A percentile compares a stretch with the other conserved stretches of the same genome.
Evolutionary conservation across 2,329 filamentous ascomycete genomes (phyloP).

Genomic region (Phoma sp.): DNA sequence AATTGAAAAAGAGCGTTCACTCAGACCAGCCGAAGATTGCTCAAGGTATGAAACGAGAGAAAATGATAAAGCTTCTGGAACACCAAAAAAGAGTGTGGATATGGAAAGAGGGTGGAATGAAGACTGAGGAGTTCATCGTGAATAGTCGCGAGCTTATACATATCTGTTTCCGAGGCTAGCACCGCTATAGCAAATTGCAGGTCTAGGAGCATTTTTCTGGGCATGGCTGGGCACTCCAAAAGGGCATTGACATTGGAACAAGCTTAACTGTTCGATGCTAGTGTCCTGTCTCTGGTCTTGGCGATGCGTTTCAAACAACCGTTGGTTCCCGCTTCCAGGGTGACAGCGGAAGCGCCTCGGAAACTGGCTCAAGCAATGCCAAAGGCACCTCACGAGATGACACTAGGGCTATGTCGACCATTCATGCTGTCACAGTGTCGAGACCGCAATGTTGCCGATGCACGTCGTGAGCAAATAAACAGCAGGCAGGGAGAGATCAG

Average conservation of each 20-base stretch:
- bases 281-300: constrained; percentile 1
- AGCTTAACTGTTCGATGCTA: background rate
- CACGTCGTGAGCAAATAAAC: background rate
- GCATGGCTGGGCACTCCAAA: background rate
- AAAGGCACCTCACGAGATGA: too few species aligned
- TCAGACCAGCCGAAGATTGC: constrained; percentile 34
- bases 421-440: background rate
- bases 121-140: background rate
- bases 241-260: background rate
- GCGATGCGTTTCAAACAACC: constrained; percentile 1
- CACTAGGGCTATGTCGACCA: background rate
- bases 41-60: constrained; percentile 26
- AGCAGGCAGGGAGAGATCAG: background rate
- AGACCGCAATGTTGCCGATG: background rate
- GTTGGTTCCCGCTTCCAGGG: background rate
- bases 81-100: constrained; percentile 10
- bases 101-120: background rate
- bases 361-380: background rate
- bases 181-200: constrained; percentile 12
- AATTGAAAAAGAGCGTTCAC: constrained; percentile 24
- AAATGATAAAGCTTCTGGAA: constrained; percentile 12
- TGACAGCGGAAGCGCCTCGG: background rate
- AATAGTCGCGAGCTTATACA: constrained; percentile 1
- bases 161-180: background rate
- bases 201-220: background rate